phyloP scores from a whole-genome alignment of 2,329 filamentous ascomycete genomes.

The Amauroascus verrucosus region DNA sequence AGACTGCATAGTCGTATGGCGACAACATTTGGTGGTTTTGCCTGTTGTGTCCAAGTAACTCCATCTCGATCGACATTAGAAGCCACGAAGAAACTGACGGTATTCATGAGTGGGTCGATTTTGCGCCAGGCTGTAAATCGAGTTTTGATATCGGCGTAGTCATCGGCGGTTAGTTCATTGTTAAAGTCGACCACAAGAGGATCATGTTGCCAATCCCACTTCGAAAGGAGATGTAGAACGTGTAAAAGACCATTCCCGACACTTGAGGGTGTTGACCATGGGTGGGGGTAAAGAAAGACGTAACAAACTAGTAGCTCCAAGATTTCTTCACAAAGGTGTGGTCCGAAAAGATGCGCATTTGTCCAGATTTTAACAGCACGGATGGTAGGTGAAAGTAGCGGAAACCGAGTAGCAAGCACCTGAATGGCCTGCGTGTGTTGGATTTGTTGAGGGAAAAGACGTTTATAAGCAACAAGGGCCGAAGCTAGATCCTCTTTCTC shows the following conservation, averaged over 20 bases:
- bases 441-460: conserved; percentile 60
- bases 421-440: conserved; percentile 72
- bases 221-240: conserved; percentile 65
- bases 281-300: conserved; percentile 69
- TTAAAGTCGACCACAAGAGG: conserved; percentile 71
- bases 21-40: conserved; percentile 64
- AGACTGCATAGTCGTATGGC: conserved; percentile 74
- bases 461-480: conserved; percentile 60
- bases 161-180: conserved; percentile 48
- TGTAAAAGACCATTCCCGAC: conserved; percentile 70
- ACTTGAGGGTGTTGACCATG: conserved; percentile 69
- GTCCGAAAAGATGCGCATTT: conserved; percentile 64
- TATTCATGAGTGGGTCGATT: conserved; percentile 80
- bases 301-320: conserved; percentile 73
- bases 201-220: conserved; percentile 85
- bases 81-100: conserved; percentile 67
- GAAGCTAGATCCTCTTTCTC: conserved; percentile 58
- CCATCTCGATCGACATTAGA: conserved; percentile 70
- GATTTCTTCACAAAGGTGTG: conserved; percentile 67
- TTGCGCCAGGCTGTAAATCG: conserved; percentile 76
- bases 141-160: conserved; percentile 54
- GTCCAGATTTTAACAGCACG: conserved; percentile 87
- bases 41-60: conserved; percentile 64
- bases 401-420: conserved; percentile 69
- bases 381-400: conserved; percentile 69